Conservation (phyloP, 257 asterid species). For the Nicotiana paniculata region DNA sequence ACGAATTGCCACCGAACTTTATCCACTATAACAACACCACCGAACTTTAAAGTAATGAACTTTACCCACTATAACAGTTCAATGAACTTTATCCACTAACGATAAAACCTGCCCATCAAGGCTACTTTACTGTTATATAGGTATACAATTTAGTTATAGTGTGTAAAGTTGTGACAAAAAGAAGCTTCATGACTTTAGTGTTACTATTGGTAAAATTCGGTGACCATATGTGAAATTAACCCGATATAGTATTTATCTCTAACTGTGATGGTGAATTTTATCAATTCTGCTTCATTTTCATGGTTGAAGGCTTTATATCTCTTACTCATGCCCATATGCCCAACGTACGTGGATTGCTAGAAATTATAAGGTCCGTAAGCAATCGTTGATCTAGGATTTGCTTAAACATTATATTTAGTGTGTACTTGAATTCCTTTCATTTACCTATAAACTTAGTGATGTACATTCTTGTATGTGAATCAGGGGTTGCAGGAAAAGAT, state of each 20-base stretch:
- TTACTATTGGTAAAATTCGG: background rate
- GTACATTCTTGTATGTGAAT: slow-evolving; percentile 13
- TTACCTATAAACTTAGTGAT: background rate
- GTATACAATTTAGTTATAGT: too few species aligned
- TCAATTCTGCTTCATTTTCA: slow-evolving; percentile 11
- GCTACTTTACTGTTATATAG: too few species aligned
- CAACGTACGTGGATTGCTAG: slow-evolving; percentile 82
- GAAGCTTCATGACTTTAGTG: background rate
- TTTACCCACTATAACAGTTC: too few species aligned
- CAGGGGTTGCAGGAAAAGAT: slow-evolving; percentile 77
- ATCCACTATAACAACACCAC: too few species aligned
- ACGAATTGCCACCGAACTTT: too few species aligned
- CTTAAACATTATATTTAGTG: background rate
- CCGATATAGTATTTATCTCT: background rate
- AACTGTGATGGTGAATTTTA: background rate
- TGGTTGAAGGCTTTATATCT: slow-evolving; percentile 67
- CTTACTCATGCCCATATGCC: slow-evolving; percentile 79
- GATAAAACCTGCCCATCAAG: too few species aligned
- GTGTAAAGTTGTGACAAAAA: background rate
- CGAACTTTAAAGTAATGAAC: too few species aligned
- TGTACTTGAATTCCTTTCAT: background rate
- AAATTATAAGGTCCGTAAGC: slow-evolving; percentile 55
- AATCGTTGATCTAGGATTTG: background rate
- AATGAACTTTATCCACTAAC: too few species aligned
- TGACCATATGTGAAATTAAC: background rate